These are phyloP conservation scores for Ophiostoma perfectum DNA, from an alignment of 2,329 filamentous ascomycete genomes.

Conservation along the genomic window DNA sequence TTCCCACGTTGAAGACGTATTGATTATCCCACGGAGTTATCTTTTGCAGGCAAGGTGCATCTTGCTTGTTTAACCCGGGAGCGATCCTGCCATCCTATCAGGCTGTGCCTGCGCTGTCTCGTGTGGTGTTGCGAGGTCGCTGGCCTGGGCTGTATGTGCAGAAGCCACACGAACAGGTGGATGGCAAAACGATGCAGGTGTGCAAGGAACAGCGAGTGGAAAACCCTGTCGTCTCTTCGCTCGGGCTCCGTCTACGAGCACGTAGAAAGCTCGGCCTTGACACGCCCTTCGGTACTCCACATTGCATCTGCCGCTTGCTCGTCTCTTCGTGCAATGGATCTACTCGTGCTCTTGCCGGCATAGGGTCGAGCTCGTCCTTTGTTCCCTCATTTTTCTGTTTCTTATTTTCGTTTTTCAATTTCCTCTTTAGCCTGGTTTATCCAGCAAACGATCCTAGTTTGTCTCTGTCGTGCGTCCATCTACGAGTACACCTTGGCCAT, in stretches of 20 bases:
- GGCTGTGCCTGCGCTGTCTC: too few relatives aligned
- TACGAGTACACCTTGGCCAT: too few relatives aligned
- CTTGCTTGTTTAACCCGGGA: too few relatives aligned
- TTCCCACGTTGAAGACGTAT: neutral
- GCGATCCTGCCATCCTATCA: too few relatives aligned
- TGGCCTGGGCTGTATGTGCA: too few relatives aligned
- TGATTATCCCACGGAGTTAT: neutral
- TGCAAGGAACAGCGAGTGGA: too few relatives aligned
- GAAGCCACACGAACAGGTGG: too few relatives aligned
- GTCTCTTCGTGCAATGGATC: neutral
- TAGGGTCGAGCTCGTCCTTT: constrained; percentile 5
- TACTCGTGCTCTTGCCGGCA: neutral
- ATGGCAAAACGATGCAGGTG: too few relatives aligned
- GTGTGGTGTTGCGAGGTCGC: too few relatives aligned
- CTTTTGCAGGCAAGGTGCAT: neutral
- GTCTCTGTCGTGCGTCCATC: too few relatives aligned
- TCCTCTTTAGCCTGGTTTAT: neutral
- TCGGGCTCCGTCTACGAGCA: too few relatives aligned
- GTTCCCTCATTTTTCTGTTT: neutral
- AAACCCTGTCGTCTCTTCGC: too few relatives aligned
- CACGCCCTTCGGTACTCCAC: neutral
- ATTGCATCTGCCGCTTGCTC: neutral
- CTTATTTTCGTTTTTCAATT: neutral
- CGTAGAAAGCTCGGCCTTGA: constrained; percentile 4
- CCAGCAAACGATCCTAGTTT: neutral